phyloP scores from a whole-genome alignment of 2,329 filamentous ascomycete genomes.

The Pseudonectria foliicola region DNA sequence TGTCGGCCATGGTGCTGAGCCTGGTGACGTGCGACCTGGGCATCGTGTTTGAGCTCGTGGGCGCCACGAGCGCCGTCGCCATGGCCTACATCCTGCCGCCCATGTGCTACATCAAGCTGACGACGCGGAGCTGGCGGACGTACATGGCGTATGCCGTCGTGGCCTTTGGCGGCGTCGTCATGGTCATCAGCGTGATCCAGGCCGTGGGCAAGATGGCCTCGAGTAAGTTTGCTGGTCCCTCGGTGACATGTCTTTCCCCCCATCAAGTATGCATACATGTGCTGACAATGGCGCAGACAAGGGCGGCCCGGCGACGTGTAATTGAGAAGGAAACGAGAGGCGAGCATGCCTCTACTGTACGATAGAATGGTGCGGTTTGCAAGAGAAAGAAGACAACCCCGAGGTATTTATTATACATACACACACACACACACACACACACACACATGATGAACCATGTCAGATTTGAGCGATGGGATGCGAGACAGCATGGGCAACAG shows the following conservation, averaged over 20 bases:
- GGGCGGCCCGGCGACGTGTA: conserved; percentile 20
- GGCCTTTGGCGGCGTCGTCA: conserved; percentile 70
- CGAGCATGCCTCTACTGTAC: background rate
- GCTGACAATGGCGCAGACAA: conserved; percentile 10
- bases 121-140: conserved; percentile 66
- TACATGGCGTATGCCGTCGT: conserved; percentile 66
- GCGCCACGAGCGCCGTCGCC: conserved; percentile 87
- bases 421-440: background rate
- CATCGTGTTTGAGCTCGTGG: conserved; percentile 90
- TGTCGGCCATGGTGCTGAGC: conserved; percentile 67
- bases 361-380: background rate
- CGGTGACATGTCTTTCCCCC: no score
- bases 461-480: no score
- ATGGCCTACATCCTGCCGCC: conserved; percentile 94
- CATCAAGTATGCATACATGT: no score
- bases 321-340: conserved; percentile 7
- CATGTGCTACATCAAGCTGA: conserved; percentile 90
- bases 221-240: conserved; percentile 34
- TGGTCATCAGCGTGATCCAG: conserved; percentile 73
- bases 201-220: conserved; percentile 60
- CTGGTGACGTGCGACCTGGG: conserved; percentile 90
- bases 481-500: no score
- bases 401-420: background rate
- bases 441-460: no score
- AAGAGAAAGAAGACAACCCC: background rate